phyloP scores from a whole-genome alignment of 2,329 filamentous ascomycete species.

The Aspergillus pseudotamarii region DNA sequence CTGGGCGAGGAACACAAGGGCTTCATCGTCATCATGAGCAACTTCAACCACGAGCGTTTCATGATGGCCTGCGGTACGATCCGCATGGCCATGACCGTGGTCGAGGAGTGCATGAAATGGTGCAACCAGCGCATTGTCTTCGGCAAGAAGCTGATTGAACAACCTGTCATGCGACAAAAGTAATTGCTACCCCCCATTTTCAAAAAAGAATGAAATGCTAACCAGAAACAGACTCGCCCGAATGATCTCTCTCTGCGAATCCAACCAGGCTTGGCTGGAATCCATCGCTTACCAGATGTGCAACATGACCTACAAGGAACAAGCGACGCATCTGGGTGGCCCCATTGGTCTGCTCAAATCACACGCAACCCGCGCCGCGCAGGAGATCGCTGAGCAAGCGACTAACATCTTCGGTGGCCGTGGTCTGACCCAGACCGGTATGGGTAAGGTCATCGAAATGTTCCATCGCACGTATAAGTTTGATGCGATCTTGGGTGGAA shows the following conservation, averaged over 20 bases:
- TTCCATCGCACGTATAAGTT: constrained; percentile 86
- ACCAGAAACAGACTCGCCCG: constrained; percentile 65
- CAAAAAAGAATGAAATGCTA: neutral
- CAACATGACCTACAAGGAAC: constrained; percentile 77
- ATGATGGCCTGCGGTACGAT: constrained; percentile 70
- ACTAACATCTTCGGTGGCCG: constrained; percentile 86
- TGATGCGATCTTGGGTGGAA: constrained; percentile 75
- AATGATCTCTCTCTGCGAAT: constrained; percentile 81
- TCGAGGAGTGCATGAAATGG: constrained; percentile 88
- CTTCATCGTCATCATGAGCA: constrained; percentile 79
- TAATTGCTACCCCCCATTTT: constrained; percentile 31
- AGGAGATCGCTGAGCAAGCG: constrained; percentile 81
- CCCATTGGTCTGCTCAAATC: constrained; percentile 84
- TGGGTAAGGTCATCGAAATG: constrained; percentile 81
- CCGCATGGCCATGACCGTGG: constrained; percentile 67
- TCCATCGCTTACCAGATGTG: constrained; percentile 86
- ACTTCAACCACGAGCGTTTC: constrained; percentile 88
- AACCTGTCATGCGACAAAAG: constrained; percentile 81
- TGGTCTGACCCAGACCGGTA: constrained; percentile 77
- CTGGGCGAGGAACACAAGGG: constrained; percentile 84
- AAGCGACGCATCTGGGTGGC: constrained; percentile 73
- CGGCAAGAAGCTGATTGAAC: constrained; percentile 77
- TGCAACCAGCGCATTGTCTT: constrained; percentile 84
- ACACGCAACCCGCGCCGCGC: constrained; percentile 72
- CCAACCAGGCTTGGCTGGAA: constrained; percentile 85